A percentile compares a stretch with the other conserved stretches of the same genome.
Conservation (phyloP, 169 alveolate species). For the Plasmodium inui region DNA sequence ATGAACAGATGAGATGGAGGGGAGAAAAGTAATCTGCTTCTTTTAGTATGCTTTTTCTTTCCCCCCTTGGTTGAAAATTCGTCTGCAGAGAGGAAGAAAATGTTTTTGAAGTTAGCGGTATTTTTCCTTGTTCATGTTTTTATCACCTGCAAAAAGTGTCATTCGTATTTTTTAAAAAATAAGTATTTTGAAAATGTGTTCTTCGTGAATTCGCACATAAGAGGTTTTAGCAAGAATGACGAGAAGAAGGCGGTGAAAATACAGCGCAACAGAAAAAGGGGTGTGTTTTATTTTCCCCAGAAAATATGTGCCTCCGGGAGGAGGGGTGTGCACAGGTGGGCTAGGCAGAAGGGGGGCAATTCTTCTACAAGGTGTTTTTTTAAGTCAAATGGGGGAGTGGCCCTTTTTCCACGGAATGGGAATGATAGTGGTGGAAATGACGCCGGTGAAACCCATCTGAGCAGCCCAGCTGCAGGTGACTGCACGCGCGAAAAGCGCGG, state of each 20-base stretch:
- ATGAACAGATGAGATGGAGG: not conserved
- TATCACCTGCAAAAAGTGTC: constrained; percentile 43
- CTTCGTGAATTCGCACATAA: constrained; percentile 21
- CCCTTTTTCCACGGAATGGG: not conserved
- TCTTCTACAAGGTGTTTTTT: constrained; percentile 1
- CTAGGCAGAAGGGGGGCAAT: not conserved
- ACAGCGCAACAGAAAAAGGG: not conserved
- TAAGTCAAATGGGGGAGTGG: not conserved
- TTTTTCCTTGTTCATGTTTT: constrained; percentile 11
- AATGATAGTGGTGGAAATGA: not conserved
- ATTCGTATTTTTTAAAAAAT: constrained; percentile 36
- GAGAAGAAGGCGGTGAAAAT: not conserved
- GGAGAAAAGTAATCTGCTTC: not conserved
- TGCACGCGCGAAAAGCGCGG: not conserved
- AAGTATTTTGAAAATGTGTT: constrained; percentile 33
- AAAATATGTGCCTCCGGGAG: not conserved
- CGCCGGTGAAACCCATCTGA: not conserved
- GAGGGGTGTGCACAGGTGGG: not conserved
- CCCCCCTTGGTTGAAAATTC: not conserved
- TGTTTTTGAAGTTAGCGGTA: constrained; percentile 17
- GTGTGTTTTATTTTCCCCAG: not conserved
- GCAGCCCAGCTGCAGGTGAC: not conserved
- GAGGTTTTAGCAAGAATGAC: constrained; percentile 1
- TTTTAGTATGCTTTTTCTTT: not conserved
- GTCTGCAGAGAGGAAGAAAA: not conserved